Evolutionary conservation across 1,139 yeast species (phyloP).

Genomic region (Pichia sp.): DNA sequence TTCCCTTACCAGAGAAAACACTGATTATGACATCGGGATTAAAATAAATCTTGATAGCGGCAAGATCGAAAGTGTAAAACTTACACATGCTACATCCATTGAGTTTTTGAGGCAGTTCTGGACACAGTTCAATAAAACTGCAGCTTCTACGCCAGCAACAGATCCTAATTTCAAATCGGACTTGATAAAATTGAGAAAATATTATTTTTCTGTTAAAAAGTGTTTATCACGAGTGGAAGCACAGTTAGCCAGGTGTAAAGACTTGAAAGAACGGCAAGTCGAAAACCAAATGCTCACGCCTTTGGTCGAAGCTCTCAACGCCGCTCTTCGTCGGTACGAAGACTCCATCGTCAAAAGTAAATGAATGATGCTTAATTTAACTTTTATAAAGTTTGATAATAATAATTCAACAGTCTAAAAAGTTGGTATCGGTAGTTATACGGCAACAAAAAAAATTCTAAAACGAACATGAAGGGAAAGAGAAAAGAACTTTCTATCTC

Average conservation of each 20-base stretch:
- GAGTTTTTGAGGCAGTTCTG: slow-evolving; percentile 72
- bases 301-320: slow-evolving; percentile 34
- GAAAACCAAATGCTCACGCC: slow-evolving; percentile 34
- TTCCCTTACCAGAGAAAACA: slow-evolving; percentile 17
- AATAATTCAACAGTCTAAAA: background rate
- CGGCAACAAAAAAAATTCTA: background rate
- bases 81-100: slow-evolving; percentile 61
- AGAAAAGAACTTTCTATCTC: background rate
- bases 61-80: slow-evolving; percentile 39
- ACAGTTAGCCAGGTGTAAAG: slow-evolving; percentile 25
- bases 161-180: slow-evolving; percentile 43
- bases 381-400: background rate
- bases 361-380: background rate
- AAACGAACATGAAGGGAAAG: background rate
- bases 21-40: slow-evolving; percentile 23
- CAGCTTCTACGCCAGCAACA: slow-evolving; percentile 38
- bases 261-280: slow-evolving; percentile 28
- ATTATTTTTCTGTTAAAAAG: slow-evolving; percentile 45
- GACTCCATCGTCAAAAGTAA: slow-evolving; percentile 27
- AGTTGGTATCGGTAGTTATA: background rate
- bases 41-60: slow-evolving; percentile 15
- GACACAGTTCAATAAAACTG: slow-evolving; percentile 49
- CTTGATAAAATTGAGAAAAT: slow-evolving; percentile 36
- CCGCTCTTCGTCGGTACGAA: slow-evolving; percentile 38
- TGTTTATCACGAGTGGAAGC: slow-evolving; percentile 43